Conservation (phyloP, 176 grass and related monocot species). For the Zizania latifolia region DNA sequence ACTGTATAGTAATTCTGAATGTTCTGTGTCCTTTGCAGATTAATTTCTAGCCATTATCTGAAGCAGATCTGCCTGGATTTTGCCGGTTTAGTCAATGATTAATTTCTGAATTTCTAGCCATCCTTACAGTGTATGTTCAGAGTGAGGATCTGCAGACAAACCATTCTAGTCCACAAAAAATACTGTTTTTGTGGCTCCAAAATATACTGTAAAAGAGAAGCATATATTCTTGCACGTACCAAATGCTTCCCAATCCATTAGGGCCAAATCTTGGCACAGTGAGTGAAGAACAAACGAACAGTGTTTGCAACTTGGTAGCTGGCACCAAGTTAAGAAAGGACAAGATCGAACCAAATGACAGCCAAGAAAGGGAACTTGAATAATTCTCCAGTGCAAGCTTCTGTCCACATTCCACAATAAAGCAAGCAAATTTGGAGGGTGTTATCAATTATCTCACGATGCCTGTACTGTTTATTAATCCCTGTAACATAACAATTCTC, state of each 20-base stretch:
- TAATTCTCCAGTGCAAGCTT: slow-evolving; percentile 32
- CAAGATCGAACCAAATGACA: slow-evolving; percentile 32
- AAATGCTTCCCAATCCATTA: slow-evolving; percentile 1
- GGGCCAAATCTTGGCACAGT: neutral
- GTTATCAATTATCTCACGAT: slow-evolving; percentile 4
- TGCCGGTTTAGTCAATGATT: too few relatives aligned
- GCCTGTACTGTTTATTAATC: neutral
- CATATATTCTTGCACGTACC: neutral
- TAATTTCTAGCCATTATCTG: too few relatives aligned
- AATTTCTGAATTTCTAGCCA: too few relatives aligned
- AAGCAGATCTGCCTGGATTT: too few relatives aligned
- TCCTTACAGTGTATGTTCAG: too few relatives aligned
- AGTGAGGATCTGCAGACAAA: too few relatives aligned
- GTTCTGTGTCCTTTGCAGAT: too few relatives aligned
- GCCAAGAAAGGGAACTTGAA: slow-evolving; percentile 26
- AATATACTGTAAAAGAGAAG: neutral
- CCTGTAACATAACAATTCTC: slow-evolving; percentile 16
- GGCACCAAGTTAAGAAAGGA: slow-evolving; percentile 20
- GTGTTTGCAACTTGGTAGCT: slow-evolving; percentile 9
- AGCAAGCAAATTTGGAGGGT: neutral
- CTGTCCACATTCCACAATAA: too few relatives aligned
- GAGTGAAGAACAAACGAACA: slow-evolving; percentile 20
- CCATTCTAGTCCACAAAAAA: too few relatives aligned
- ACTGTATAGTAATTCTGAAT: too few relatives aligned
- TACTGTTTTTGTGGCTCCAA: neutral